These are phyloP conservation scores for Metarhizium humberi DNA, from an alignment of 2,329 filamentous ascomycete genomes.

Conservation along the genomic window DNA sequence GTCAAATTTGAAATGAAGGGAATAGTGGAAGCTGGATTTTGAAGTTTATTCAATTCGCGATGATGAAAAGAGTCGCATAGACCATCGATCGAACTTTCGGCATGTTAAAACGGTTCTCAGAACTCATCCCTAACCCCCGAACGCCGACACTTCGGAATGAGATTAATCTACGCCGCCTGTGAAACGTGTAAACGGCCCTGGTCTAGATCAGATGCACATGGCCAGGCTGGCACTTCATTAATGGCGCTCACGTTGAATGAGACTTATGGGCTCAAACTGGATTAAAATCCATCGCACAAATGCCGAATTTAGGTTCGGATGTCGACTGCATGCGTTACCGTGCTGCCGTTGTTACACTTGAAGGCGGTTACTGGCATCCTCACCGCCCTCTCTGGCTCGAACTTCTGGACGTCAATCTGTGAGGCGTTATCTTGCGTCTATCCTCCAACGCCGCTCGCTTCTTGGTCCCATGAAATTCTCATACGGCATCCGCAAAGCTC, in stretches of 20 bases:
- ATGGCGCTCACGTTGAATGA: not conserved
- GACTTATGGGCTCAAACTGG: not conserved
- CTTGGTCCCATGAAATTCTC: not conserved
- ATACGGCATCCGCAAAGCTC: not conserved
- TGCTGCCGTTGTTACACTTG: conserved; percentile 4
- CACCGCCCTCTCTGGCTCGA: conserved; percentile 4
- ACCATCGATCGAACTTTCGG: not conserved
- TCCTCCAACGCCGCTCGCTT: conserved; percentile 1
- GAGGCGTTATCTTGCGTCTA: not conserved
- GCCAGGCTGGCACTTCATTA: not conserved
- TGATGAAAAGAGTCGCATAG: not conserved
- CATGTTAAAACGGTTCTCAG: not conserved
- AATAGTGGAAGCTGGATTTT: conserved; percentile 14
- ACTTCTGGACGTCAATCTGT: not conserved
- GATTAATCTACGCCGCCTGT: not conserved
- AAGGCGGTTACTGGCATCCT: conserved; percentile 5
- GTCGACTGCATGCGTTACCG: not conserved
- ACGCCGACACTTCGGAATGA: not conserved
- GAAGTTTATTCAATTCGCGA: not conserved
- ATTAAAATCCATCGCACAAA: not conserved
- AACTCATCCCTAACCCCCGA: not conserved
- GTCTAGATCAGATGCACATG: not conserved
- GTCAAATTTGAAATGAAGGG: conserved; percentile 11
- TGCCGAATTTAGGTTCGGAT: not conserved
- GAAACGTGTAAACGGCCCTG: not conserved